Evolutionary conservation across 805 yeast genomes (phyloP).

Genomic region (Lipomyces japonicus): DNA sequence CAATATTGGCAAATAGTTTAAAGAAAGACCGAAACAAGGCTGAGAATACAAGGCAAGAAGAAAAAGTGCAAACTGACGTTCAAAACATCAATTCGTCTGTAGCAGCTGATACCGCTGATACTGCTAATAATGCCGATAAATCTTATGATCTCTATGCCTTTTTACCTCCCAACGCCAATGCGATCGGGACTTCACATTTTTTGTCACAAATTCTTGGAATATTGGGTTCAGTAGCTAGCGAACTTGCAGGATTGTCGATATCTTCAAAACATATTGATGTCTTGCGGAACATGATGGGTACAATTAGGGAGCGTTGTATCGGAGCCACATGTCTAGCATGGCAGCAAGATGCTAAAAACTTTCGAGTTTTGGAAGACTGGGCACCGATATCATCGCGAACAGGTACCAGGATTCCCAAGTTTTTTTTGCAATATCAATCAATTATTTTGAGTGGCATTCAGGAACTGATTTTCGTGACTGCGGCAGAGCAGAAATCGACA

Average conservation of each 20-base stretch:
- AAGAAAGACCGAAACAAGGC: constrained; percentile 12
- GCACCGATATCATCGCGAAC: constrained; percentile 21
- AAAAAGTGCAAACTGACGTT: background rate
- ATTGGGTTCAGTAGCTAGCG: constrained; percentile 43
- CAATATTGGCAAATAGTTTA: constrained; percentile 24
- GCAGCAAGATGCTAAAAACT: constrained; percentile 46
- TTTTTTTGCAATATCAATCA: constrained; percentile 42
- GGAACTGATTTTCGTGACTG: constrained; percentile 25
- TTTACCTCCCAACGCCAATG: constrained; percentile 62
- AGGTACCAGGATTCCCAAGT: constrained; percentile 42
- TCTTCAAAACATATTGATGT: constrained; percentile 41
- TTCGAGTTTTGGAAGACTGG: constrained; percentile 45
- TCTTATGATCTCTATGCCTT: constrained; percentile 42
- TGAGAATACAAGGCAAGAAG: background rate
- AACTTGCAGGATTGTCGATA: constrained; percentile 45
- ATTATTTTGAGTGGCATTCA: constrained; percentile 37
- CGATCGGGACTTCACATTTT: constrained; percentile 55
- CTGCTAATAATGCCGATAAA: background rate
- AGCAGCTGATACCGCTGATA: background rate
- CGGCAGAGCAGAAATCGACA: constrained; percentile 19
- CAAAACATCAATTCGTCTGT: too few species aligned
- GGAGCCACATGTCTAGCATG: constrained; percentile 50
- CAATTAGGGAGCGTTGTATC: constrained; percentile 45
- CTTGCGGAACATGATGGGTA: constrained; percentile 39
- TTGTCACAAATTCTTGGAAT: constrained; percentile 47